Percentiles rank a stretch among this genome's conserved stretches.
Evolutionary conservation across 225 moss, liverwort and hornwort genomes (phyloP).

Genomic region (Rhytidiadelphus loreus): DNA sequence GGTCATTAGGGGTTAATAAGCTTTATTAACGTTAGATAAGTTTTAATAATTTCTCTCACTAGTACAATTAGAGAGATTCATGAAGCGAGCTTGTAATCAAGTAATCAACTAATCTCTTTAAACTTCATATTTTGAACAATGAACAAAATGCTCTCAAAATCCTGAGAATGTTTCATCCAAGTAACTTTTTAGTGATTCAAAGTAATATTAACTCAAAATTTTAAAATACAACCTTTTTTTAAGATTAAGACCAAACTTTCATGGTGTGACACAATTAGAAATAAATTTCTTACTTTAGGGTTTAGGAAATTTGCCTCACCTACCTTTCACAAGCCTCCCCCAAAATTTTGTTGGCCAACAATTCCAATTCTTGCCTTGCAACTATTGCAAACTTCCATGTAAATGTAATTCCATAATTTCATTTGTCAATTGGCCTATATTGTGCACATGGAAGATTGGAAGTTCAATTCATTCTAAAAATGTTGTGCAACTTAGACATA

Average conservation of each 20-base stretch:
- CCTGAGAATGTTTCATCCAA: background rate
- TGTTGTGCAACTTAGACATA: background rate
- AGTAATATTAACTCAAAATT: background rate
- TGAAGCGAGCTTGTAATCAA: background rate
- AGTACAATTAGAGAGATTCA: background rate
- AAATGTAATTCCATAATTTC: background rate
- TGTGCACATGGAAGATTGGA: background rate
- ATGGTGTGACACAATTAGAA: fast-evolving
- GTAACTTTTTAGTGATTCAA: background rate
- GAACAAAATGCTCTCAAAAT: too few species aligned
- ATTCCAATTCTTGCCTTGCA: background rate
- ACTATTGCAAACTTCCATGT: background rate
- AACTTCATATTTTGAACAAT: background rate
- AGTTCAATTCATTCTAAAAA: background rate
- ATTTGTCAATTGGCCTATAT: background rate
- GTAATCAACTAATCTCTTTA: background rate
- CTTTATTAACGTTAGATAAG: too few species aligned
- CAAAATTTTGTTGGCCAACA: background rate
- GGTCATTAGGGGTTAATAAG: too few species aligned
- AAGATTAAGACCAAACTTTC: background rate
- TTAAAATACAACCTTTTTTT: too few species aligned
- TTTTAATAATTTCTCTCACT: background rate
- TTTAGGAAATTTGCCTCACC: background rate
- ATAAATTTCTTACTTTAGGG: fast-evolving
- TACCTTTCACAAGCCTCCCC: background rate